These are phyloP conservation scores for Rosa multiflora DNA, from an alignment of 306 rosid species.

Conservation along the genomic window DNA sequence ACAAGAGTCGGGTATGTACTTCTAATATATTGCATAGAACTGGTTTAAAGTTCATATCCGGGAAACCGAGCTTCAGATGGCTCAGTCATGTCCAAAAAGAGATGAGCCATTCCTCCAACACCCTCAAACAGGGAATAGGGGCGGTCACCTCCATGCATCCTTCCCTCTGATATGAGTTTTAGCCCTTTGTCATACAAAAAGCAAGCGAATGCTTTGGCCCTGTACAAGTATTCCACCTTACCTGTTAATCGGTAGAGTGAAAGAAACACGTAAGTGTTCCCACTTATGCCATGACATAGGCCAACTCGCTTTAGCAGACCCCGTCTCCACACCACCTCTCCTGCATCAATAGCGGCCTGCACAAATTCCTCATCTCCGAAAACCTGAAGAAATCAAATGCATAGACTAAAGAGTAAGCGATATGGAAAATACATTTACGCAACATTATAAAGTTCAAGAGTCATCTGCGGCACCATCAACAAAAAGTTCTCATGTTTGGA, in stretches of 20 bases:
- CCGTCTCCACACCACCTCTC: constrained; percentile 71
- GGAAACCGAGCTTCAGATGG: constrained; percentile 70
- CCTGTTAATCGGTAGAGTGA: constrained; percentile 71
- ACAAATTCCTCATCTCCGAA: constrained; percentile 61
- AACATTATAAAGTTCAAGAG: neutral
- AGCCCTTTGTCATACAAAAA: constrained; percentile 63
- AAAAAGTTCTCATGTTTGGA: neutral
- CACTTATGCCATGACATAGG: constrained; percentile 79
- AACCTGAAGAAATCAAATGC: constrained; percentile 39
- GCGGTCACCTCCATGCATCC: constrained; percentile 82
- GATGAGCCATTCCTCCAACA: constrained; percentile 70
- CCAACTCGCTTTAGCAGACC: constrained; percentile 87
- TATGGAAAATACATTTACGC: neutral
- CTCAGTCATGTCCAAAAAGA: constrained; percentile 67
- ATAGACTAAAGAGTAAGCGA: neutral
- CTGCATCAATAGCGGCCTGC: constrained; percentile 73
- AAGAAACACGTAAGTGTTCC: constrained; percentile 80
- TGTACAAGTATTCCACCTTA: constrained; percentile 54
- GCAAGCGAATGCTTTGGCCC: constrained; percentile 79
- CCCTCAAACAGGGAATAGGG: constrained; percentile 80
- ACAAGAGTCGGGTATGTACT: neutral
- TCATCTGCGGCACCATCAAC: neutral
- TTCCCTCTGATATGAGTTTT: constrained; percentile 54
- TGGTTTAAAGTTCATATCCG: constrained; percentile 57
- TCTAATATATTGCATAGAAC: neutral